phyloP scores from a whole-genome alignment of 345 rosid species.

The Sapria himalayana region DNA sequence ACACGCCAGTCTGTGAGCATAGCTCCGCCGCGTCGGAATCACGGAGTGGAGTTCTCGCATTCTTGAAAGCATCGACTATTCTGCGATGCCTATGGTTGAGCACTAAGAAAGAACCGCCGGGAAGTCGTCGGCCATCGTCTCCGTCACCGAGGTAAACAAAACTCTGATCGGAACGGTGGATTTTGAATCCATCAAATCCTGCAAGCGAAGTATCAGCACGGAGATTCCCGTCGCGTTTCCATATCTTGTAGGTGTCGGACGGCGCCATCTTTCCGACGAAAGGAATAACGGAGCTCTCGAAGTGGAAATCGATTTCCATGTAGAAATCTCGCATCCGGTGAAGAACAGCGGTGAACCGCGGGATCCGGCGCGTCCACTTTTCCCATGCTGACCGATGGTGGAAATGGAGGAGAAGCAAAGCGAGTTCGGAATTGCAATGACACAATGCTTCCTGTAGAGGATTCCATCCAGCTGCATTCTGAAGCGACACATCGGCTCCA shows the following conservation, averaged over 20 bases:
- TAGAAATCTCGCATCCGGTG: conserved; percentile 84
- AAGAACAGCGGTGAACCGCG: conserved; percentile 43
- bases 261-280: conserved; percentile 80
- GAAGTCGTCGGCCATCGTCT: conserved; percentile 25
- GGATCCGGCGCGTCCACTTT: conserved; percentile 81
- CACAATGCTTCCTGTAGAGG: conserved; percentile 66
- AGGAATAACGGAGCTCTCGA: conserved; percentile 87
- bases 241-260: conserved; percentile 82
- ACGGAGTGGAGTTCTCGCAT: conserved; percentile 44
- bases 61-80: conserved; percentile 59
- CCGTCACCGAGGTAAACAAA: conserved; percentile 78
- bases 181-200: conserved; percentile 78
- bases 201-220: conserved; percentile 72
- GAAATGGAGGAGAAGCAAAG: conserved; percentile 21
- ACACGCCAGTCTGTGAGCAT: conserved; percentile 51
- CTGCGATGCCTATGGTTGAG: conserved; percentile 51
- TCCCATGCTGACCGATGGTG: conserved; percentile 63
- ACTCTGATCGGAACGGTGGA: conserved; percentile 74
- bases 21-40: conserved; percentile 37
- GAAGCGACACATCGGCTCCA: conserved; percentile 61
- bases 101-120: conserved; percentile 56
- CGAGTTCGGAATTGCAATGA: conserved; percentile 36
- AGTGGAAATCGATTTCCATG: conserved; percentile 80
- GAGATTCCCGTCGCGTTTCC: conserved; percentile 84
- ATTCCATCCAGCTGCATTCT: conserved; percentile 71